Conservation (phyloP, 2,329 filamentous ascomycete species). For the Ophiostoma tasmaniense region DNA sequence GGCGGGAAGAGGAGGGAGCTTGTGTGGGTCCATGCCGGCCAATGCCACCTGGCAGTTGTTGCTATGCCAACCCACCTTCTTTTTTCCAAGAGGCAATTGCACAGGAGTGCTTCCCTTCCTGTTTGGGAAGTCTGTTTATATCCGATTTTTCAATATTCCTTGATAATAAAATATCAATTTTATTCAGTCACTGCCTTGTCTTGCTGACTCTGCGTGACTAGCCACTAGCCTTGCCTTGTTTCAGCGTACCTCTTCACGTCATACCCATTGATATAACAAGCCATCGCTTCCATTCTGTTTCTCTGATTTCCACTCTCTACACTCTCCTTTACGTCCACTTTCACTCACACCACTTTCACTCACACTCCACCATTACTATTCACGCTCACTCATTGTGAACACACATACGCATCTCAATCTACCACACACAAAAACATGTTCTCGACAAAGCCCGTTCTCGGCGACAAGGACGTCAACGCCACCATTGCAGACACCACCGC, state of each 20-base stretch:
- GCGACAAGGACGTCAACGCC: constrained; percentile 58
- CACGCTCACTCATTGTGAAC: background rate
- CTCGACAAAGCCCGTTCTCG: constrained; percentile 38
- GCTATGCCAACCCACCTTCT: constrained; percentile 14
- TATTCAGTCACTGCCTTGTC: background rate
- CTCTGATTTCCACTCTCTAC: background rate
- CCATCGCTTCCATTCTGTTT: background rate
- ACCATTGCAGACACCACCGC: constrained; percentile 31
- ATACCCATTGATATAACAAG: background rate
- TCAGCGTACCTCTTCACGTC: background rate
- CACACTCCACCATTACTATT: too few species aligned
- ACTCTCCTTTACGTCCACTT: background rate
- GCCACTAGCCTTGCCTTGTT: background rate
- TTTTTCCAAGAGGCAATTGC: background rate
- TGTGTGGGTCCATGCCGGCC: constrained; percentile 7
- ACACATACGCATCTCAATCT: background rate
- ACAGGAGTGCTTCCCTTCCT: constrained; percentile 3
- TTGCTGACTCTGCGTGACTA: background rate
- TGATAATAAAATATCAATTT: background rate
- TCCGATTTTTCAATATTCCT: background rate
- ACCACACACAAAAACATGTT: constrained; percentile 3
- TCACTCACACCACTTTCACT: too few species aligned
- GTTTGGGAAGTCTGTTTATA: constrained; percentile 18
- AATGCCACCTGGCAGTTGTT: constrained; percentile 16
- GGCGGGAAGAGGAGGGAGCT: background rate